Conservation (phyloP, 139 green algal genomes). For the Chlorella sp. region DNA sequence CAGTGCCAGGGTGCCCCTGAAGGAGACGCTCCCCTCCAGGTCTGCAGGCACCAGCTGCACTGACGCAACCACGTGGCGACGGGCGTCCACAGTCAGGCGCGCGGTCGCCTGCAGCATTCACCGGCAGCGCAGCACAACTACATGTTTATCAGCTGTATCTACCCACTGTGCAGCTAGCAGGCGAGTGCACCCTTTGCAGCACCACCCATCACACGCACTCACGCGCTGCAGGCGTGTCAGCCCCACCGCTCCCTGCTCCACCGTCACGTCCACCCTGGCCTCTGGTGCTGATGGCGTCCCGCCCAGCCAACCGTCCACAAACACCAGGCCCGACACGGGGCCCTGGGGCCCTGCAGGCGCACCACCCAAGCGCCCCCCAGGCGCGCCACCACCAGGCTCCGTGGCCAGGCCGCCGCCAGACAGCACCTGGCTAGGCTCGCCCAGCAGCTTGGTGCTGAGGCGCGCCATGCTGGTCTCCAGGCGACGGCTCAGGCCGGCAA, state of each 20-base stretch:
- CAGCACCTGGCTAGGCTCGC: background rate
- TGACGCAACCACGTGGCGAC: background rate
- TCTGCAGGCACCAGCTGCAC: background rate
- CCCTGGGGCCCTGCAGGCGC: constrained; percentile 1
- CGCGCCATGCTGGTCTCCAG: constrained; percentile 27
- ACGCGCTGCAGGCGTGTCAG: constrained; percentile 44
- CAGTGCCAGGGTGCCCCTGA: too few species aligned
- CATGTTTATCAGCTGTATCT: too few species aligned
- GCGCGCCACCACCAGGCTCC: background rate
- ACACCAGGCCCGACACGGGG: constrained; percentile 75
- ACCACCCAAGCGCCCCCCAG: background rate
- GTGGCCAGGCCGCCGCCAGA: background rate
- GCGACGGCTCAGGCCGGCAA: constrained; percentile 21
- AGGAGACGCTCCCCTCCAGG: background rate
- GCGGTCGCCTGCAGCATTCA: background rate
- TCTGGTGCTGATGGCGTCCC: constrained; percentile 30
- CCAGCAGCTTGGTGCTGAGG: constrained; percentile 25
- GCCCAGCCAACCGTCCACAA: constrained; percentile 57
- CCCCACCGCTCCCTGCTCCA: constrained; percentile 71
- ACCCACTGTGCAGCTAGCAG: too few species aligned
- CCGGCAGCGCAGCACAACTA: too few species aligned
- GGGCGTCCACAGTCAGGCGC: constrained; percentile 26
- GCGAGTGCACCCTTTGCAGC: too few species aligned
- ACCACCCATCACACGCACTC: too few species aligned
- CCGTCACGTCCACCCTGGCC: constrained; percentile 40